Conservation (phyloP, 176 grass and related monocot species). For the Avena sativa region DNA sequence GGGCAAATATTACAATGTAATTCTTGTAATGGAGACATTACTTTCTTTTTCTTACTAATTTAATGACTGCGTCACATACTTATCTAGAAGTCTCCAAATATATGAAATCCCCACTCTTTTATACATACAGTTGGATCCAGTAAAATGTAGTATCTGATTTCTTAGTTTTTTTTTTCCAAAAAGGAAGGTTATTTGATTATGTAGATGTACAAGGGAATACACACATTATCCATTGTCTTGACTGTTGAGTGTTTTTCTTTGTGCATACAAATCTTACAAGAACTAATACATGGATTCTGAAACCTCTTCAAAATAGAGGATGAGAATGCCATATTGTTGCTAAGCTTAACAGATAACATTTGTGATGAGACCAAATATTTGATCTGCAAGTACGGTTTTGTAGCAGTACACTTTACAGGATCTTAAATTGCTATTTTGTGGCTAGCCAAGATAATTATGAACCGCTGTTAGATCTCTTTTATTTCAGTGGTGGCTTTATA, state of each 20-base stretch:
- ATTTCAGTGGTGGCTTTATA: conserved; percentile 11
- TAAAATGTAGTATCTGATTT: background rate
- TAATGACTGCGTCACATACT: background rate
- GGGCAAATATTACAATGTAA: conserved; percentile 12
- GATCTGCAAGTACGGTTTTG: background rate
- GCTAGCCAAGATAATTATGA: conserved; percentile 12
- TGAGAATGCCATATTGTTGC: conserved; percentile 6
- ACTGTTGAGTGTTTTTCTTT: background rate
- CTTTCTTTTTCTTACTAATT: conserved; percentile 28
- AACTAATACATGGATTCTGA: conserved; percentile 1
- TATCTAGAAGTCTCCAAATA: conserved; percentile 29
- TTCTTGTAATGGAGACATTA: background rate
- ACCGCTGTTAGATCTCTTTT: background rate
- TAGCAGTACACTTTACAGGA: background rate
- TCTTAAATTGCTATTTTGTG: background rate
- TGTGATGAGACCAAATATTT: background rate
- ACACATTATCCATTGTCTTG: background rate
- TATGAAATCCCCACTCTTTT: background rate
- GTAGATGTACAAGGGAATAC: conserved; percentile 12
- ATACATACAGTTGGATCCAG: conserved; percentile 4
- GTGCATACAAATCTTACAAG: conserved; percentile 3
- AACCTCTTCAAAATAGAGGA: background rate
- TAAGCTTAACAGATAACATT: conserved; percentile 28
- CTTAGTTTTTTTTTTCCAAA: background rate
- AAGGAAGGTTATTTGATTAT: background rate